Evolutionary conservation across 805 yeast genomes (phyloP), one percentile per base, ranked within the genome.

Genomic region (Groenewaldozyma tartarivorans): DNA sequence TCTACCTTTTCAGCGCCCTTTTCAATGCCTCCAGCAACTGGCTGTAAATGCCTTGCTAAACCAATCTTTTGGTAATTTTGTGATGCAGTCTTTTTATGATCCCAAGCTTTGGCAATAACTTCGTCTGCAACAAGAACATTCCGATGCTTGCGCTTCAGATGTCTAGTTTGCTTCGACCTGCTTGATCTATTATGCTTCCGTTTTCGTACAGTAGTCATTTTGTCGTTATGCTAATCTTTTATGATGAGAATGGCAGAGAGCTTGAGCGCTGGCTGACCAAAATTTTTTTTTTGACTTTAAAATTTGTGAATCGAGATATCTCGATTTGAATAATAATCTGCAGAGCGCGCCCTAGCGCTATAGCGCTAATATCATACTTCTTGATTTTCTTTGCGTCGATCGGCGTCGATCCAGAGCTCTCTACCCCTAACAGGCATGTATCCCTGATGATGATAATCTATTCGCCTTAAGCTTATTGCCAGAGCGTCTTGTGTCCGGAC

Each of bases 51-150:
- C 7, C 82, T 69, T 29, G 76, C 67, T 40, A 92, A 67, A 2
- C 98, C 98, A 21, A 92, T 64, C 48, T 69, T 75, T 52, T 79
- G 79, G 63, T 92, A 90, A 60, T 92, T 92, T 58, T 92, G 97
- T 39, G 77, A 71, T 45, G 88, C 64, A 0, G 97, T 88, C 42
- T 80, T 68, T 9, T 74, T 72, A 44, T 77, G 73, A 62, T 92
- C 95, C 98, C 98, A 92, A 60, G 87, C 74, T 26, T 77, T 83
- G 3, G 86, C 94, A 47, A 92, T 82, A 47, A 92, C 74, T 1
- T 94, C 83, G 56, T 86, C 85, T 36, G 70, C 69, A 24, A 83
- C 75, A 46, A 77, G 77, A 44, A 79, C 66, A 50, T 79, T 71
- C 56, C 81, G 73, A 51, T 77, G 79, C 53, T 73, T 77, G 54